Base-by-base conservation (phyloP, 1,284 basidiomycete genomes). In the Erythrobasidium hasegawianum region DNA sequence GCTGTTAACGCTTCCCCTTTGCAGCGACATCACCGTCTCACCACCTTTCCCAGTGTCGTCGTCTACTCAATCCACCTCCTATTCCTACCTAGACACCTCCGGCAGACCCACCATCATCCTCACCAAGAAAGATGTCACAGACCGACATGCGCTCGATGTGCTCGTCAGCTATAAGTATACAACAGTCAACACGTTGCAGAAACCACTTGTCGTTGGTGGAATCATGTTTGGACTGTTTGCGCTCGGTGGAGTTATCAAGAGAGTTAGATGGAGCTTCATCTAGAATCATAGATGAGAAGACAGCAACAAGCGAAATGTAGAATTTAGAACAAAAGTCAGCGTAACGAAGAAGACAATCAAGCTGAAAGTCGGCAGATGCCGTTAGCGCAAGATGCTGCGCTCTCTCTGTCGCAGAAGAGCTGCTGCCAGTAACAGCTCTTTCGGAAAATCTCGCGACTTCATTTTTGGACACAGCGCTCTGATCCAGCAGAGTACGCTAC, bases 1-100 rank as follows among this genome's bases (percentile, higher is more conserved):
- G n/a, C n/a, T n/a, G n/a, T n/a, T n/a, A n/a, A n/a, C n/a, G n/a
- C n/a, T n/a, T n/a, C n/a, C n/a, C n/a, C n/a, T n/a, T n/a, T n/a
- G n/a, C 71, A 95, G 90, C 60, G 86, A 94, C 72, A 81, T 94
- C 70, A 81, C 87, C 69, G 84, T 90, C 67, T 81, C 80, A 58
- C 79, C 86, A 2, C 93, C 95, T 1, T 97, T 95, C 81, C 80
- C 85, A 0, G 83, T 90, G 5, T 78, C 86, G 70, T 79, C 57
- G 27, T 85, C 84, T 71, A 78, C 77, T 53, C 79, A 85, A 62
- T 83, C 83, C 9, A 86, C 82, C 11, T 87, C 90, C 7, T 84
- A 85, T 71, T 90, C 90, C 7, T 98, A 96, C 78, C 85, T 98
- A 43, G 95, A 98, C 77, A 92, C 93, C 18, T 83, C 83, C 22